A percentile compares a stretch with the other conserved stretches of the same genome.
phyloP scores from a whole-genome alignment of 164 flowering plant species.

The Chimonanthus praecox region DNA sequence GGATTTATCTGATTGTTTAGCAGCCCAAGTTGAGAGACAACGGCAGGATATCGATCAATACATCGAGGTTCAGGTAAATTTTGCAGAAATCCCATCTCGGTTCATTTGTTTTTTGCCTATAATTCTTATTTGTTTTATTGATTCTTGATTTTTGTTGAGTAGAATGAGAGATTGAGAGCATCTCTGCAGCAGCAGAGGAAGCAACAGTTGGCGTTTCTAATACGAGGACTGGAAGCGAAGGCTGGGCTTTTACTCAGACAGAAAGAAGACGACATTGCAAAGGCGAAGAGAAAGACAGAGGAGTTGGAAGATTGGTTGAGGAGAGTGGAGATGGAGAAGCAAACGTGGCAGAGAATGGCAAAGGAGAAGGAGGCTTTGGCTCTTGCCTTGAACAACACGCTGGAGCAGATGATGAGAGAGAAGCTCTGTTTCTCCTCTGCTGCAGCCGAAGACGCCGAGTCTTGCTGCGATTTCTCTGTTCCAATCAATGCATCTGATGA shows the following conservation, averaged over 20 bases:
- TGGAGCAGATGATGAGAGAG: conserved; percentile 41
- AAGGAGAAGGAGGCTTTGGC: conserved; percentile 54
- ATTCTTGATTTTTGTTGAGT: conserved; percentile 8
- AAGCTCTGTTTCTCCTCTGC: conserved; percentile 12
- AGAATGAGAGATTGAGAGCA: conserved; percentile 46
- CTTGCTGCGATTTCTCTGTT: conserved; percentile 38
- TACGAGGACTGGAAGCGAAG: conserved; percentile 28
- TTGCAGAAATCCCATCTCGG: neutral
- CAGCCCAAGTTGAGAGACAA: conserved; percentile 30
- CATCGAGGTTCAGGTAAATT: conserved; percentile 40
- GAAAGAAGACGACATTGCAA: conserved; percentile 35
- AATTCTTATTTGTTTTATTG: no score
- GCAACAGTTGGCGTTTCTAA: conserved; percentile 18
- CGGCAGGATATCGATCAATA: conserved; percentile 38
- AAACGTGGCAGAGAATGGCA: conserved; percentile 64
- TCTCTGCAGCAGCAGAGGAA: conserved; percentile 36
- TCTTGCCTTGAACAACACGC: conserved; percentile 29
- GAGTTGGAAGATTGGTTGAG: conserved; percentile 31
- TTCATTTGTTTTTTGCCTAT: neutral
- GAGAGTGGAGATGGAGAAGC: conserved; percentile 29
- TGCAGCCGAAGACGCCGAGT: conserved; percentile 54
- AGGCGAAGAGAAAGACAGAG: conserved; percentile 22
- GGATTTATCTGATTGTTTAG: conserved; percentile 22
- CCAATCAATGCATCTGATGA: neutral
- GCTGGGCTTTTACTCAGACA: conserved; percentile 21